Conservation (phyloP, 1,284 basidiomycete genomes). For the Gomphus sp. region DNA sequence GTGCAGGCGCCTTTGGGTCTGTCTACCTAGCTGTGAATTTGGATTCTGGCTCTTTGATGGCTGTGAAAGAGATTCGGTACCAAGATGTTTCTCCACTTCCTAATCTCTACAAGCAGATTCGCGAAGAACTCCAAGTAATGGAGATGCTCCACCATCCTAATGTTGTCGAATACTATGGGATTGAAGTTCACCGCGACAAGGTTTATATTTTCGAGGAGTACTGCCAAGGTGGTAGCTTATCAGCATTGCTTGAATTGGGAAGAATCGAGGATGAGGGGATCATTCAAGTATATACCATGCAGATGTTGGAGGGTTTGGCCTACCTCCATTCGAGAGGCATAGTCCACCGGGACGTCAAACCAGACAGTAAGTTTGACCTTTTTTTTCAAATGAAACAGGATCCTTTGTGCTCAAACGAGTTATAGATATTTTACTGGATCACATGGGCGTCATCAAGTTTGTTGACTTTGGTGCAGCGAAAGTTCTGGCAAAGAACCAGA, state of each 20-base stretch:
- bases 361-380: constrained; percentile 76
- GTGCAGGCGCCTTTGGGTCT: constrained; percentile 93
- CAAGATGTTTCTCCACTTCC: constrained; percentile 84
- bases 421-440: constrained; percentile 90
- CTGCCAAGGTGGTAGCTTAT: constrained; percentile 93
- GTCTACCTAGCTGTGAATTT: constrained; percentile 99
- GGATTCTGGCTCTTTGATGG: constrained; percentile 95
- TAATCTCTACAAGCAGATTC: constrained; percentile 86
- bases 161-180: constrained; percentile 98
- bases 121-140: constrained; percentile 97
- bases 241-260: constrained; percentile 86
- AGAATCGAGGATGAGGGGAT: constrained; percentile 96
- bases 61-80: constrained; percentile 98
- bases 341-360: constrained; percentile 97
- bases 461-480: constrained; percentile 99
- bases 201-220: constrained; percentile 99
- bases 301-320: constrained; percentile 90
- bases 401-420: neutral
- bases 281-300: constrained; percentile 92
- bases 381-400: neutral
- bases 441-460: constrained; percentile 91
- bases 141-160: constrained; percentile 98
- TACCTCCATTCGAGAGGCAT: constrained; percentile 93
- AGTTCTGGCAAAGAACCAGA: constrained; percentile 89
- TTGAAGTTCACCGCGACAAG: constrained; percentile 98